Percentiles rank a stretch among this genome's conserved stretches.
Conservation (phyloP, 768 basidiomycete genomes). For the Pleurotus eryngii region DNA sequence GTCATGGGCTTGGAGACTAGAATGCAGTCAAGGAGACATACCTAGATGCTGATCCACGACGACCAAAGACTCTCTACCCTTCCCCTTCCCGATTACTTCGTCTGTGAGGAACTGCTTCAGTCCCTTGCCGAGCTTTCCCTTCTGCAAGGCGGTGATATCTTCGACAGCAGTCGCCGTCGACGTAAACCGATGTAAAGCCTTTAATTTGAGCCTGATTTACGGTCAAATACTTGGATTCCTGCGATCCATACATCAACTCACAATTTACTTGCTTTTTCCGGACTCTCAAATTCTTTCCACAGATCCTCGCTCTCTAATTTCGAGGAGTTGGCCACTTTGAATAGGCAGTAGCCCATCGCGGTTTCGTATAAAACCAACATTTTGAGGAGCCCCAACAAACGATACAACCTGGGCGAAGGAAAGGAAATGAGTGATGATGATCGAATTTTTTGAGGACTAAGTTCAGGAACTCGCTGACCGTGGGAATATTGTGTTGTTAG, state of each 20-base stretch:
- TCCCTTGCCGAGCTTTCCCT: constrained; percentile 89
- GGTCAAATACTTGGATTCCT: no score
- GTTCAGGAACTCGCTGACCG: constrained; percentile 18
- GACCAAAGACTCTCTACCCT: constrained; percentile 78
- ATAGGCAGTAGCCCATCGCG: constrained; percentile 94
- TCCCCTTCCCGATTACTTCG: constrained; percentile 84
- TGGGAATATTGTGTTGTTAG: constrained; percentile 16
- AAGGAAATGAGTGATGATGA: neutral
- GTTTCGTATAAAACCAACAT: constrained; percentile 99
- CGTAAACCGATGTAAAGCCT: constrained; percentile 93
- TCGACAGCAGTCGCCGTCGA: constrained; percentile 97
- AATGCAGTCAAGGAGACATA: constrained; percentile 34
- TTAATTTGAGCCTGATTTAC: constrained; percentile 77
- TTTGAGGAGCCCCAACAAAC: constrained; percentile 19
- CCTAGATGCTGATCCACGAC: constrained; percentile 92
- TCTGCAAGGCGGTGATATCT: constrained; percentile 90
- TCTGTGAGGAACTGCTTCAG: constrained; percentile 92
- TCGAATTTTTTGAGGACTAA: constrained; percentile 21
- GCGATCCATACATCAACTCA: constrained; percentile 36
- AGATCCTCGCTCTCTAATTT: constrained; percentile 85
- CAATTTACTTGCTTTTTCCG: constrained; percentile 91
- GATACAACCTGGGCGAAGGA: constrained; percentile 8
- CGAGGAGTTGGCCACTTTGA: constrained; percentile 88
- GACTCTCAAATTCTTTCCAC: constrained; percentile 90
- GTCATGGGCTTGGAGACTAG: no score